Conservation (phyloP, 1,284 basidiomycete genomes). For the Caloboletus firmus region DNA sequence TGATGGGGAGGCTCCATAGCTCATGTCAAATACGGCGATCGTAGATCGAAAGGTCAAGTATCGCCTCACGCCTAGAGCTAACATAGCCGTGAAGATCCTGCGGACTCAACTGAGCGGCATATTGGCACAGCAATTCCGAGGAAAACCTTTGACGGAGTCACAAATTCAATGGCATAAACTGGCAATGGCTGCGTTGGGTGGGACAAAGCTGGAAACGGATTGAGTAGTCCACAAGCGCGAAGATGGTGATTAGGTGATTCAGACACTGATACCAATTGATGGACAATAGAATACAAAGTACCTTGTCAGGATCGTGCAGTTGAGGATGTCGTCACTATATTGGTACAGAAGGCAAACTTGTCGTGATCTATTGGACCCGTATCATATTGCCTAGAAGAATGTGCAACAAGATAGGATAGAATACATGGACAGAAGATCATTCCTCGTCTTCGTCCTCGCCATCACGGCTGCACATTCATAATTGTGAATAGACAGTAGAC, state of each 20-base stretch:
- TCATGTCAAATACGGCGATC: slow-evolving; percentile 68
- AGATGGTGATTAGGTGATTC: slow-evolving; percentile 19
- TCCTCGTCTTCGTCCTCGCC: slow-evolving; percentile 58
- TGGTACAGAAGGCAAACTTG: neutral
- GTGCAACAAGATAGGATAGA: slow-evolving; percentile 1
- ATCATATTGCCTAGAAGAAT: slow-evolving; percentile 7
- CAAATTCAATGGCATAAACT: slow-evolving; percentile 73
- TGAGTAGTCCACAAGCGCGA: slow-evolving; percentile 9
- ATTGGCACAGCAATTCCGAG: slow-evolving; percentile 66
- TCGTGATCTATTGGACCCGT: neutral
- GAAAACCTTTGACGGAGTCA: slow-evolving; percentile 56
- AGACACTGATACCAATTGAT: neutral
- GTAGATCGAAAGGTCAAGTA: slow-evolving; percentile 88
- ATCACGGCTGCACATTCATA: slow-evolving; percentile 33
- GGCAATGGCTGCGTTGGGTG: slow-evolving; percentile 61
- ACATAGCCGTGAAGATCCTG: slow-evolving; percentile 80
- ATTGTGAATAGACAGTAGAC: slow-evolving; percentile 7
- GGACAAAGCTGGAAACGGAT: slow-evolving; percentile 37
- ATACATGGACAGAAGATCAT: slow-evolving; percentile 26
- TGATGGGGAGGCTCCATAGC: slow-evolving; percentile 42
- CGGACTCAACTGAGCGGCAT: slow-evolving; percentile 65
- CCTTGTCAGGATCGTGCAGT: neutral
- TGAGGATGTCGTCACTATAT: neutral
- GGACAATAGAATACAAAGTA: neutral
- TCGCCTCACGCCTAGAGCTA: slow-evolving; percentile 67